Conservation (phyloP, 306 rosid genomes). For the Hylodesmum podocarpum region DNA sequence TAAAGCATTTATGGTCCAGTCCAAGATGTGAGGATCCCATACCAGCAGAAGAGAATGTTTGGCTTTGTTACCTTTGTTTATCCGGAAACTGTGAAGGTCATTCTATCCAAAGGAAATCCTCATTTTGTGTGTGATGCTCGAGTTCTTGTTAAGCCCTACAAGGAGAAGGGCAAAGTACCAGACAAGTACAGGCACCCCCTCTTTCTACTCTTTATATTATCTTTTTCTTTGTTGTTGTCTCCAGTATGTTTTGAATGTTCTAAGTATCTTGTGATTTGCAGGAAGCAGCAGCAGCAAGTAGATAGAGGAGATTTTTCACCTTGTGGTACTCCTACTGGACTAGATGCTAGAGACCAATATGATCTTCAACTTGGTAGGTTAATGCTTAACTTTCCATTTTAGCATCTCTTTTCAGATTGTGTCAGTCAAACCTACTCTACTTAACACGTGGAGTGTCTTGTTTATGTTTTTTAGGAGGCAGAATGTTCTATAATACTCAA, state of each 20-base stretch:
- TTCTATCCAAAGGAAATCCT: slow-evolving; percentile 92
- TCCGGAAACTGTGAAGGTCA: slow-evolving; percentile 90
- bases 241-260: background rate
- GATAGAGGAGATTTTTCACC: slow-evolving; percentile 93
- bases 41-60: slow-evolving; percentile 98
- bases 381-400: background rate
- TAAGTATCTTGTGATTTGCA: slow-evolving; percentile 39
- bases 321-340: slow-evolving; percentile 91
- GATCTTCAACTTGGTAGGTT: slow-evolving; percentile 84
- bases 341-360: slow-evolving; percentile 73
- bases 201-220: background rate
- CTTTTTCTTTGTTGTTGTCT: background rate
- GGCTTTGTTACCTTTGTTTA: slow-evolving; percentile 94
- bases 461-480: slow-evolving; percentile 46
- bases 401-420: background rate
- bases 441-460: background rate
- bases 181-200: slow-evolving; percentile 85
- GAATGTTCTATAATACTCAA: slow-evolving; percentile 82
- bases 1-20: slow-evolving; percentile 91
- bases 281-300: slow-evolving; percentile 75
- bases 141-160: slow-evolving; percentile 97
- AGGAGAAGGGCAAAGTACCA: slow-evolving; percentile 97
- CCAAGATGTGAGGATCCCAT: slow-evolving; percentile 99
- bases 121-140: slow-evolving; percentile 98
- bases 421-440: background rate